phyloP scores from a whole-genome alignment of 75 land plant genomes.

The Isoetes taiwanensis region DNA sequence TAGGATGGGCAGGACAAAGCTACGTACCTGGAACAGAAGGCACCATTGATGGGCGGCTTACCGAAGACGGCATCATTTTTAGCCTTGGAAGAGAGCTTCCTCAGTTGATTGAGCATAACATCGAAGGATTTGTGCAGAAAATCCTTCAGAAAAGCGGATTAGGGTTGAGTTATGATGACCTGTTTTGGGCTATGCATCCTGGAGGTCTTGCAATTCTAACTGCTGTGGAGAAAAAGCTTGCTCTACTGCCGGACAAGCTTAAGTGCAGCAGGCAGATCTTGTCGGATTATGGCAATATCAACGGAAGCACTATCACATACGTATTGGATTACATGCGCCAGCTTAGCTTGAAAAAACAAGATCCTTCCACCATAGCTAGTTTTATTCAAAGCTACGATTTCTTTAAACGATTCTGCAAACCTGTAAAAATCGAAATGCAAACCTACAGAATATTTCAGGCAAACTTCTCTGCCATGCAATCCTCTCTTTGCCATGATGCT shows the following conservation, averaged over 20 bases:
- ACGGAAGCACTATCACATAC: slow-evolving; percentile 88
- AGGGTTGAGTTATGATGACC: slow-evolving; percentile 38
- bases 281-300: slow-evolving; percentile 88
- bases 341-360: slow-evolving; percentile 34
- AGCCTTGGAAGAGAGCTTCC: slow-evolving; percentile 86
- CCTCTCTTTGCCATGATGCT: no score
- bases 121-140: slow-evolving; percentile 56
- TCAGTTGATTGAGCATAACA: slow-evolving; percentile 69
- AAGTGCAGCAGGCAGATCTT: slow-evolving; percentile 55
- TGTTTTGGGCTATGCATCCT: slow-evolving; percentile 99
- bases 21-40: slow-evolving; percentile 66
- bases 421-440: no score
- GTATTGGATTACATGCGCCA: slow-evolving; percentile 87
- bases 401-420: no score
- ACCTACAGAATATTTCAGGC: no score
- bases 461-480: no score
- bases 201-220: slow-evolving; percentile 97
- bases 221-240: slow-evolving; percentile 55
- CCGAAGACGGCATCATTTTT: slow-evolving; percentile 87
- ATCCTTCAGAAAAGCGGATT: slow-evolving; percentile 25
- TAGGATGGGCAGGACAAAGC: slow-evolving; percentile 61
- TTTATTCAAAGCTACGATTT: no score
- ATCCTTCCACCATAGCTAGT: no score
- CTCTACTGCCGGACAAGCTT: slow-evolving; percentile 59
- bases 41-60: slow-evolving; percentile 63